Evolutionary conservation across 345 rosid species (phyloP), one percentile per base, ranked within the genome.

Genomic region (Cardamine occulta): DNA sequence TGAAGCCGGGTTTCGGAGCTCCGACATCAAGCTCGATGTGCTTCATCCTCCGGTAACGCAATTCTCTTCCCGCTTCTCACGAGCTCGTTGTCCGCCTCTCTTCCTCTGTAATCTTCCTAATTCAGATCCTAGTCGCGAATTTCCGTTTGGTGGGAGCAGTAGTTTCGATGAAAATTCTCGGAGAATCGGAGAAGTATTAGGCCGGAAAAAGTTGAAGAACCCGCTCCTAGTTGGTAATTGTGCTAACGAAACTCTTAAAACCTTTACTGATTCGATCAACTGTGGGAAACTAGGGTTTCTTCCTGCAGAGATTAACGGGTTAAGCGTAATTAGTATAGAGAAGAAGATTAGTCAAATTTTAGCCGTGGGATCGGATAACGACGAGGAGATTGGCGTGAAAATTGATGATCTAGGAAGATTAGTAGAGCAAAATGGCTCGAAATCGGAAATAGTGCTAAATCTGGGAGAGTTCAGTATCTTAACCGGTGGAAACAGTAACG

Each of bases 1-100:
- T 0, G 88, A 90, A 17, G 93, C 93, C 2, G 89, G 96, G 1
- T 90, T 85, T 69, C 78, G 84, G 62, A 90, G 96, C 78, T 76
- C 73, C 56, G 91, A 87, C 7, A 76, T 89, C 0, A 89, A 88
- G 78, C 56, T 84, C 5, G 88, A 87, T 12, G 82, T 89, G 47
- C 63, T 88, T 74, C 88, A 81, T 10, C 92, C 92, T 63, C 84
- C 85, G 35, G 44, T 80, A 7, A 74, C 78, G 35, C 88, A 71
- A 40, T 29, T 66, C 47, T 66, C 83, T 63, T 39, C 78, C 23
- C 81, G 74, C 32, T 80, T 77, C 57, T 77, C 82, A 0, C 67
- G 81, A 5, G 47, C 31, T 64, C 82, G 74, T 6, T 68, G 79
- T 61, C 88, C 85, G 37, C 90, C 87, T 7, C 75, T 83, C 48